Base-by-base conservation (phyloP, 805 yeast species). In the Pachysolen tannophilus region DNA sequence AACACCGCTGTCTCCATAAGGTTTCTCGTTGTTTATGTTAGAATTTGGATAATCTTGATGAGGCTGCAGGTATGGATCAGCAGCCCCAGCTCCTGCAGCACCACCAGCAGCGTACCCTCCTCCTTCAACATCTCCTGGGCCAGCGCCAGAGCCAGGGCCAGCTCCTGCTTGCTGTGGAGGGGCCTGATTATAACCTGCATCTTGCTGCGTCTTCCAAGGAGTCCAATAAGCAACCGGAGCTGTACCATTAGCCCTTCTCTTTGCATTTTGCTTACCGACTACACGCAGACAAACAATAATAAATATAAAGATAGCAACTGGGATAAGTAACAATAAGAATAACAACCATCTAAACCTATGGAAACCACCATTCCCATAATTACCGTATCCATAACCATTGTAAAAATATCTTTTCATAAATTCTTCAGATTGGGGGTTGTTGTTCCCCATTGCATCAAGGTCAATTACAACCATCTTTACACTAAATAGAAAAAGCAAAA, bases 301-400 rank as follows among this genome's bases (percentile, higher is more conserved):
- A 13, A 11, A 27, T 10, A 36, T 13, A 14, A 36, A 19, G 14
- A 26, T 27, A 8, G 28, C 17, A 5, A 36, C 28, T 18, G 39
- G 39, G 13, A 36, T 11, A 2, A 36, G 15, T 6, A 36, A 16
- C n/a, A 36, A 9, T 11, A 36, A 19, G 15, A 36, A 32, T n/a
- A 36, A 28, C 8, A 32, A 27, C 39, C 39, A 36, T 36, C 35
- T 36, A 10, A 9, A 32, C n/a, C 32, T 15, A 25, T 28, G 20
- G 35, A 35, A 36, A 13, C 9, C 15, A 13, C 28, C 26, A 20
- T 28, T 14, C 29, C 13, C 8, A 21, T 25, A 29, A 30, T n/a
- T n/a, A n/a, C n/a, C n/a, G n/a, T 20, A 20, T n/a, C n/a, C n/a
- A 29, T 23, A 23, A 11, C 29, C 28, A 11, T 16, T 25, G 8